Conservation (phyloP, 2,329 filamentous ascomycete genomes). For the Colletotrichum camelliae region DNA sequence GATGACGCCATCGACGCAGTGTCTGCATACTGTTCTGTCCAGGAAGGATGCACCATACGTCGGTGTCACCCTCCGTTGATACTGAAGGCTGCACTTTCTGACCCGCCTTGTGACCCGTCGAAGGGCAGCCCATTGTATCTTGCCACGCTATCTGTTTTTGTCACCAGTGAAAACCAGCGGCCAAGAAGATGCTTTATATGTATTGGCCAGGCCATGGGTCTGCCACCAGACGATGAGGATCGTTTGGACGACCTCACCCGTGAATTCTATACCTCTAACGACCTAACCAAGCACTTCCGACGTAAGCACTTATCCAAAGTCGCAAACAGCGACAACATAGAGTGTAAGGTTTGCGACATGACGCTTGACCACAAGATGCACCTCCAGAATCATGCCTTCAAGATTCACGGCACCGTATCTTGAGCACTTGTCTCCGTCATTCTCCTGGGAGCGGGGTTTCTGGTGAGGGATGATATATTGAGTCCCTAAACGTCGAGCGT, state of each 20-base stretch:
- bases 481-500: background rate
- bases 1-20: slow-evolving; percentile 20
- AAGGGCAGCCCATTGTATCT: background rate
- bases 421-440: background rate
- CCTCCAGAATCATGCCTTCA: background rate
- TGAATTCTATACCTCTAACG: slow-evolving; percentile 1
- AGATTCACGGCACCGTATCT: background rate
- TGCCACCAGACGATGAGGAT: background rate
- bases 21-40: slow-evolving; percentile 18
- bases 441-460: background rate
- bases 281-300: slow-evolving; percentile 20
- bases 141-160: slow-evolving; percentile 15
- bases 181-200: slow-evolving; percentile 20
- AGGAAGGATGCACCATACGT: slow-evolving; percentile 3
- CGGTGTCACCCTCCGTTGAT: background rate
- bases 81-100: background rate
- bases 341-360: slow-evolving; percentile 8
- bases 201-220: background rate
- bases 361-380: background rate
- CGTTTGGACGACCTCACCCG: background rate
- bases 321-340: background rate
- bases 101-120: background rate
- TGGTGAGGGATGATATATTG: background rate
- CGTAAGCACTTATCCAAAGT: slow-evolving; percentile 14
- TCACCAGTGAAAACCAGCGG: slow-evolving; percentile 6